A percentile compares a stretch with the other conserved stretches of the same genome.
Evolutionary conservation across 805 yeast genomes (phyloP).

Genomic region (Ogataea corticis): DNA sequence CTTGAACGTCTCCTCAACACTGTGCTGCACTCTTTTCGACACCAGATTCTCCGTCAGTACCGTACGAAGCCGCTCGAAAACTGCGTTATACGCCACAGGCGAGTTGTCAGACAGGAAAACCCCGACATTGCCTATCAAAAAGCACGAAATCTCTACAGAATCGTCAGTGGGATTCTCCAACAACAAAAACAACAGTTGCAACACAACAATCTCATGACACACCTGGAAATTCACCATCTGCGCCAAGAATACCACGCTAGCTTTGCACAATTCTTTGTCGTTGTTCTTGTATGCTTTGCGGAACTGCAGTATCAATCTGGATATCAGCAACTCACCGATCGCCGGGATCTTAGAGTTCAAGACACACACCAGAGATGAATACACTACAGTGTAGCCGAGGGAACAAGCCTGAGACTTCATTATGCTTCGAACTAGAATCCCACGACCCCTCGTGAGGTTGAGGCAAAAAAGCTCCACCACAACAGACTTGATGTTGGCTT

Average conservation of each 20-base stretch:
- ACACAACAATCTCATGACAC: conserved; percentile 49
- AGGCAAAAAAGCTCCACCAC: conserved; percentile 51
- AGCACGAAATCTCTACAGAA: conserved; percentile 55
- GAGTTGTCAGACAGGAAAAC: conserved; percentile 44
- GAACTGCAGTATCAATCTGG: conserved; percentile 59
- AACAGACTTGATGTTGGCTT: conserved; percentile 47
- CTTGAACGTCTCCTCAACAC: conserved; percentile 53
- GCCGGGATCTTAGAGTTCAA: conserved; percentile 69
- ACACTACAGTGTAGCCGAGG: conserved; percentile 42
- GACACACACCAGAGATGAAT: conserved; percentile 58
- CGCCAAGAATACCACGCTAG: conserved; percentile 52
- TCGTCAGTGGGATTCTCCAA: conserved; percentile 48
- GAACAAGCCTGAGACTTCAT: conserved; percentile 54
- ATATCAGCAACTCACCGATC: conserved; percentile 57
- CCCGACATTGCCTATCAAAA: conserved; percentile 55
- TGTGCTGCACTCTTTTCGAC: conserved; percentile 41
- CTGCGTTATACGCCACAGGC: conserved; percentile 35
- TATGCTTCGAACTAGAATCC: conserved; percentile 56
- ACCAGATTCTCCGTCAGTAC: conserved; percentile 57
- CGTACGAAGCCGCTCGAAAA: conserved; percentile 58
- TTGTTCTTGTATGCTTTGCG: conserved; percentile 50
- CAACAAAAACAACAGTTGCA: conserved; percentile 54
- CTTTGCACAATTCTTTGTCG: conserved; percentile 44
- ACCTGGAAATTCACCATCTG: conserved; percentile 66
- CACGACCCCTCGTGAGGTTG: conserved; percentile 63